Evolutionary conservation across 2,329 filamentous ascomycete genomes (phyloP), one percentile per base, ranked within the genome.

Genomic region (Mycosphaerella arachidis): DNA sequence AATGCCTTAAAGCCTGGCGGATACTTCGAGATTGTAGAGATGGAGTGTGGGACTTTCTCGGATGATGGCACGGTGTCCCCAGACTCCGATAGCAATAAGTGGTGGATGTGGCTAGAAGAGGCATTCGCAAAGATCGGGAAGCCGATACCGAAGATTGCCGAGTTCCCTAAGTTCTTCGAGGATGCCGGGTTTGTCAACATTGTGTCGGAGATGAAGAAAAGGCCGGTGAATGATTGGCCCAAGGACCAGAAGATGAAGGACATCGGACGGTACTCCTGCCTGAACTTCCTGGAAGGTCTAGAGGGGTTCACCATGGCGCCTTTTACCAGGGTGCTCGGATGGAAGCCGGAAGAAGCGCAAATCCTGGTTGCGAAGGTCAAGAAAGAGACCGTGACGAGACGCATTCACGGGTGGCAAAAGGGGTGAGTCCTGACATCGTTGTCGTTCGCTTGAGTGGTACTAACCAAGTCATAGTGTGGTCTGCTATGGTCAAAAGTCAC

Each of bases 281-380:
- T 62, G 9, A 67, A 64, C 53, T 64, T 61, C 46, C 59, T 68
- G 29, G 71, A 75, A n/a, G 77, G 77, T 12, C 64, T 79, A 16
- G 75, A 78, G 58, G 77, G 72, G 1, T 78, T 76, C 68, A 75
- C 71, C 8, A 69, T 79, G 51, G 73, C 74, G 43, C 70, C 72
- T 53, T 78, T 79, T 63, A 71, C 73, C 40, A 71, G 72, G 53
- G 76, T 72, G 0, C 65, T 79, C 3, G 72, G 71, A 1, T 79
- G 77, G 77, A 74, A 73, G 4, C 71, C 72, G 31, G 72, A 75
- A 6, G 75, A 79, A 59, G 75, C 78, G 13, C 72, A 77, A 48
- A 74, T 78, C n/a, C 77, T 78, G 52, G 68, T 79, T n/a, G 75
- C 77, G 3, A 68, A 75, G 53, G 71, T 79, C 2, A 65, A 76